Base-by-base conservation (phyloP, 352 stramenopile genomes). In the Pythium rhizo-oryzae region DNA sequence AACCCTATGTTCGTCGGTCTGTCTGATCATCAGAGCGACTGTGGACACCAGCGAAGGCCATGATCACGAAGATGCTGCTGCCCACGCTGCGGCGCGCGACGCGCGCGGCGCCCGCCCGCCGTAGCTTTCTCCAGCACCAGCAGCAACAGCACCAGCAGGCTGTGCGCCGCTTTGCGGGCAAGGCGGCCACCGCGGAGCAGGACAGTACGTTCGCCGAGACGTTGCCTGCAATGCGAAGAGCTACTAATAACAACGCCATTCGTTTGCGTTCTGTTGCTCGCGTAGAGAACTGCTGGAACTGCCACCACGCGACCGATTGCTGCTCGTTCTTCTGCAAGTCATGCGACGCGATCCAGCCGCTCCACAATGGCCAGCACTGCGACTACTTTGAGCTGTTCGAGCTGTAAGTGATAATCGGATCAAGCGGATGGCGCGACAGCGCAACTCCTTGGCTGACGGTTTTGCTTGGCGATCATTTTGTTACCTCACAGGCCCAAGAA, bases 301-400 rank as follows among this genome's bases (percentile, higher is more conserved):
- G 87, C 72, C 81, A 92, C 65, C 78, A 93, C 54, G 74, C 80
- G 60, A 96, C 82, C 23, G 84, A 92, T 62, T 92, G 83, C 73
- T 96, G 85, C 69, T 82, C 82, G 2, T 91, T 96, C 74, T 96
- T 96, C 62, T 96, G 87, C 70, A 80, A 82, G 44, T 76, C 74
- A 54, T 96, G 87, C 70, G 78, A 92, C 55, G 79, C 80, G 39
- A 96, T 96, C 65, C 87, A 94, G 67, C 85, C 87, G 15, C 59
- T 89, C 59, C 81, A 83, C 33, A 59, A 53, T 24, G 73, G 77
- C 53, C 81, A 79, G 41, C 80, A 87, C 64, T 95, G 87, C 72
- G 81, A 96, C 71, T 94, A 92, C 77, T 94, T 96, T 74, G 86
- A 93, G 70, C 81, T 96, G 69, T 96, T 96, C 66, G 61, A 92